Percentiles rank a stretch among this genome's conserved stretches.
Evolutionary conservation across 345 rosid species (phyloP).

Genomic region (Ricinus communis): DNA sequence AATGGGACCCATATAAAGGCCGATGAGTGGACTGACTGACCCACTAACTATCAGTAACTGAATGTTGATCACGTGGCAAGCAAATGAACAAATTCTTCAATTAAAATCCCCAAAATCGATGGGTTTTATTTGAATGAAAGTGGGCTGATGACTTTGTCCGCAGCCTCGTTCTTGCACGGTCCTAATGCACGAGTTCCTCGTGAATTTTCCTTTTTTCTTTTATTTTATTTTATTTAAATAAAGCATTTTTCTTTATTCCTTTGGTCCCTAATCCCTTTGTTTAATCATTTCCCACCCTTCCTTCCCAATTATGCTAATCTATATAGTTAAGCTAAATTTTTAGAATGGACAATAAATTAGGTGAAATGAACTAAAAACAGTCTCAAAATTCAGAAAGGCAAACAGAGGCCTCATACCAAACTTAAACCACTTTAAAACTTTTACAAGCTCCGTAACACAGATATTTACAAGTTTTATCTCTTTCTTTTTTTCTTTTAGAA

Average conservation of each 20-base stretch:
- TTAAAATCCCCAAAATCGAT: background rate
- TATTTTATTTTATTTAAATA: no score
- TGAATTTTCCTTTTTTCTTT: background rate
- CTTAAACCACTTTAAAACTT: constrained; percentile 2
- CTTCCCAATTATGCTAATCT: no score
- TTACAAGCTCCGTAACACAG: background rate
- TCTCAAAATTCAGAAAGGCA: background rate
- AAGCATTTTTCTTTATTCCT: background rate
- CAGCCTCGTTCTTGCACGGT: background rate
- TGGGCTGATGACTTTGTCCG: background rate
- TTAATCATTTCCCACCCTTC: constrained; percentile 11
- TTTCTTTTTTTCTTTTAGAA: background rate
- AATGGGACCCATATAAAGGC: constrained; percentile 11
- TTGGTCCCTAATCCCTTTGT: background rate
- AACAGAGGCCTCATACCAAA: background rate
- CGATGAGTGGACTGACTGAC: background rate
- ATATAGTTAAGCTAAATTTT: background rate
- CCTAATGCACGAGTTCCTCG: constrained; percentile 12
- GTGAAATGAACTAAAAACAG: background rate
- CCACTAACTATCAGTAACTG: background rate
- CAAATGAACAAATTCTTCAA: background rate
- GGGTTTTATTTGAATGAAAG: background rate
- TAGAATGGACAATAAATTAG: background rate
- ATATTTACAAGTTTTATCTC: constrained; percentile 7
- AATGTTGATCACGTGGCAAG: background rate